These are phyloP conservation scores for Phytophthora crassamura DNA, from an alignment of 352 stramenopile species.

Conservation along the genomic window DNA sequence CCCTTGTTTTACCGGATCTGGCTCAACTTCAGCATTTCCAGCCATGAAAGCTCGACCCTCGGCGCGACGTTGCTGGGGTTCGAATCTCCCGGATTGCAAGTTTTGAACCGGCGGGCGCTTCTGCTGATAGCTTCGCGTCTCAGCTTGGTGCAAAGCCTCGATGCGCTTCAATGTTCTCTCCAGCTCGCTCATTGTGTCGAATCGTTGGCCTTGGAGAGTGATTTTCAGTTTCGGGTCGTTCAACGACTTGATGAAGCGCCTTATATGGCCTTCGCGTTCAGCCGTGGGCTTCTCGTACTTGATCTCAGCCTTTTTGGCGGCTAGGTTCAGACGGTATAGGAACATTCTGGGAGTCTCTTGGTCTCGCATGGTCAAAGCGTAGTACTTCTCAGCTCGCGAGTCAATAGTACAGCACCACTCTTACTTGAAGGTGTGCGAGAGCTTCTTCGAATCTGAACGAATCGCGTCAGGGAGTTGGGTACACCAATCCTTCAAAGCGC, in stretches of 20 bases:
- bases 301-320: background rate
- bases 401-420: too few species aligned
- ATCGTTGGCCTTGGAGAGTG: too few species aligned
- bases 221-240: background rate
- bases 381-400: too few species aligned
- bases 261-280: background rate
- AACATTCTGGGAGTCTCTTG: background rate
- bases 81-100: slow-evolving; percentile 1
- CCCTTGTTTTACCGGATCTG: too few species aligned
- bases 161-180: background rate
- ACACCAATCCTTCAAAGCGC: background rate
- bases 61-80: background rate
- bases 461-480: background rate
- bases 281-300: background rate
- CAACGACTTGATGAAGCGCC: background rate
- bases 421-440: too few species aligned
- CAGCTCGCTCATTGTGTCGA: background rate
- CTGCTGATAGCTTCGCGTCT: background rate
- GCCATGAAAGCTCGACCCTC: background rate
- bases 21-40: background rate
- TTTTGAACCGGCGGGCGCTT: too few species aligned
- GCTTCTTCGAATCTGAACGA: background rate
- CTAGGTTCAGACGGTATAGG: background rate
- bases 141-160: background rate
- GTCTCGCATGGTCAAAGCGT: too few species aligned